phyloP scores from a whole-genome alignment of 805 yeast species.

The Monosporozyma solicola region DNA sequence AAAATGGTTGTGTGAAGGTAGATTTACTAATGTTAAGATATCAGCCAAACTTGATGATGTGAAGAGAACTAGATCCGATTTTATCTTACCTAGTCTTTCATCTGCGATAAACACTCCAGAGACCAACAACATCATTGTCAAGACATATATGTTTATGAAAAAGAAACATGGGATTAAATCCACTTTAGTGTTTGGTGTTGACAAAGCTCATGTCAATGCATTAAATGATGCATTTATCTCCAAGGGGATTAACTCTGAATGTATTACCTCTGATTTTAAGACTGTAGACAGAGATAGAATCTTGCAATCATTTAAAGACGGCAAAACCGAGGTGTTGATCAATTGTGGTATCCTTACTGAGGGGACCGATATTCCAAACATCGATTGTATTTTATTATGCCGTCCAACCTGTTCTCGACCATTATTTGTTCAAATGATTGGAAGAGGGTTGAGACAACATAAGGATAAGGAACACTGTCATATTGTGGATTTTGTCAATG shows the following conservation, averaged over 20 bases:
- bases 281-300: conserved; percentile 41
- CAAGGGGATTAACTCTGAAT: conserved; percentile 60
- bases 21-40: conserved; percentile 49
- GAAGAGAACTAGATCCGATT: conserved; percentile 44
- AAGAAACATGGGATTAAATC: conserved; percentile 38
- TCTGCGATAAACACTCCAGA: conserved; percentile 44
- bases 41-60: conserved; percentile 37
- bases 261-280: conserved; percentile 60
- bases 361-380: conserved; percentile 88
- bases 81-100: conserved; percentile 42
- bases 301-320: conserved; percentile 50
- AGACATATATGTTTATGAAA: conserved; percentile 41
- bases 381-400: conserved; percentile 69
- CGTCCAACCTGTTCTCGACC: conserved; percentile 74
- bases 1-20: conserved; percentile 62
- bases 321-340: conserved; percentile 61
- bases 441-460: conserved; percentile 71
- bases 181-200: conserved; percentile 71
- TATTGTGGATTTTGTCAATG: conserved; percentile 69
- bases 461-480: conserved; percentile 58
- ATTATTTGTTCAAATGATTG: conserved; percentile 77
- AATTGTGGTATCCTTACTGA: conserved; percentile 90
- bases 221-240: conserved; percentile 44
- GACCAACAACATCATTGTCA: conserved; percentile 47
- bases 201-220: conserved; percentile 53